These are phyloP conservation scores for Sarcomyxa edulis DNA, from an alignment of 768 basidiomycete genomes.

Conservation along the genomic window DNA sequence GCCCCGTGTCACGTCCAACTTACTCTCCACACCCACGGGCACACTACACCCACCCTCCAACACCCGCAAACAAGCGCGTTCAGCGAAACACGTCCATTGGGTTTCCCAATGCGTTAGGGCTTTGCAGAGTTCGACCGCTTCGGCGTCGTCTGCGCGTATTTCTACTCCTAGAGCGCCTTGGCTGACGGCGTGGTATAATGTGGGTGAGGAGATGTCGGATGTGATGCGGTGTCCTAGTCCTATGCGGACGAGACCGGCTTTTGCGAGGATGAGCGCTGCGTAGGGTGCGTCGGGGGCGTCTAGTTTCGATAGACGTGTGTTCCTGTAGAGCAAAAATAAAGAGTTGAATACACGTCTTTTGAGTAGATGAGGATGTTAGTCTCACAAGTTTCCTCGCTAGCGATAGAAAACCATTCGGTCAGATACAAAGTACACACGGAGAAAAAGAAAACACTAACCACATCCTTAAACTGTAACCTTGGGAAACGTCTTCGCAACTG, in stretches of 20 bases:
- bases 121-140: constrained; percentile 57
- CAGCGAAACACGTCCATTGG: constrained; percentile 72
- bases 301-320: constrained; percentile 88
- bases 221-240: constrained; percentile 74
- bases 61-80: constrained; percentile 82
- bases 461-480: constrained; percentile 74
- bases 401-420: constrained; percentile 4
- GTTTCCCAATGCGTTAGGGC: constrained; percentile 74
- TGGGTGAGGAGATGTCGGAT: constrained; percentile 65
- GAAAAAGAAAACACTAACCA: constrained; percentile 50
- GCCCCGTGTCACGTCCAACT: constrained; percentile 33
- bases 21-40: constrained; percentile 79
- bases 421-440: not conserved
- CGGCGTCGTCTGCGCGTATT: constrained; percentile 61
- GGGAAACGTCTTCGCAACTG: constrained; percentile 81
- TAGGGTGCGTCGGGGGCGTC: constrained; percentile 79
- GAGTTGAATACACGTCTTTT: no score
- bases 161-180: constrained; percentile 93
- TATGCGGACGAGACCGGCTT: constrained; percentile 84
- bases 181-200: constrained; percentile 84
- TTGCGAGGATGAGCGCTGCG: constrained; percentile 87
- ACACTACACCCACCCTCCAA: constrained; percentile 98
- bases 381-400: constrained; percentile 86
- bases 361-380: no score
- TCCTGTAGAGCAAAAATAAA: constrained; percentile 39